These are phyloP conservation scores for Peronosclerospora sorghi DNA, from an alignment of 352 stramenopile species.

Conservation along the genomic window DNA sequence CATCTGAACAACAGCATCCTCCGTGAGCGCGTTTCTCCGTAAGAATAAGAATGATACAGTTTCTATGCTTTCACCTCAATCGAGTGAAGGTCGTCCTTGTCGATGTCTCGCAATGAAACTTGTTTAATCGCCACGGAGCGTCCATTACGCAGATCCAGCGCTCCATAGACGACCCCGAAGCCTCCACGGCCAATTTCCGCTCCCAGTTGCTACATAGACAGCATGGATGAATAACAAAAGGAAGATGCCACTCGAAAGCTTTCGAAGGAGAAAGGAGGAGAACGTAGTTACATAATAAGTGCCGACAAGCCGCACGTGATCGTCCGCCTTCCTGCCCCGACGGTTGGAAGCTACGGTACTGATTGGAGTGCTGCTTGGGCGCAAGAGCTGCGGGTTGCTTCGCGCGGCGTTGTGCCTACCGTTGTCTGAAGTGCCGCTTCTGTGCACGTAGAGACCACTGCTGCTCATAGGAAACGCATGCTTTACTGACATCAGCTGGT, in stretches of 20 bases:
- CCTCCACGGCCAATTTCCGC: slow-evolving; percentile 86
- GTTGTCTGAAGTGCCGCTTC: too few species aligned
- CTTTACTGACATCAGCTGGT: too few species aligned
- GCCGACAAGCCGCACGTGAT: slow-evolving; percentile 58
- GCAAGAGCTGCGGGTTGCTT: too few species aligned
- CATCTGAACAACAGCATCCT: slow-evolving; percentile 23
- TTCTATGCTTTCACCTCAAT: slow-evolving; percentile 43
- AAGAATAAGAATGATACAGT: background rate
- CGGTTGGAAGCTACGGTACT: slow-evolving; percentile 18
- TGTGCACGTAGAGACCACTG: too few species aligned
- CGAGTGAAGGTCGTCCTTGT: slow-evolving; percentile 70
- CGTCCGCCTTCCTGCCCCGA: slow-evolving; percentile 29
- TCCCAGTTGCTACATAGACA: slow-evolving; percentile 69
- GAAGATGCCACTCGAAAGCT: background rate
- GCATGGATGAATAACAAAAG: background rate
- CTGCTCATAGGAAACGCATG: too few species aligned
- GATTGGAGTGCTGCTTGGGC: too few species aligned
- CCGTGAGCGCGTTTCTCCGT: background rate
- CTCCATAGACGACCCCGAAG: slow-evolving; percentile 86
- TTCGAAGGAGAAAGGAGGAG: background rate
- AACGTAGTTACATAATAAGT: slow-evolving; percentile 61
- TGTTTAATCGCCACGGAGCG: slow-evolving; percentile 83
- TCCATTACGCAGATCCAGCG: slow-evolving; percentile 72
- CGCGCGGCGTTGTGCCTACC: too few species aligned
- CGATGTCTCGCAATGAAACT: slow-evolving; percentile 72